A percentile compares a stretch with the other conserved stretches of the same genome.
Conservation (phyloP, 306 rosid species). For the Vachellia pachyceras region DNA sequence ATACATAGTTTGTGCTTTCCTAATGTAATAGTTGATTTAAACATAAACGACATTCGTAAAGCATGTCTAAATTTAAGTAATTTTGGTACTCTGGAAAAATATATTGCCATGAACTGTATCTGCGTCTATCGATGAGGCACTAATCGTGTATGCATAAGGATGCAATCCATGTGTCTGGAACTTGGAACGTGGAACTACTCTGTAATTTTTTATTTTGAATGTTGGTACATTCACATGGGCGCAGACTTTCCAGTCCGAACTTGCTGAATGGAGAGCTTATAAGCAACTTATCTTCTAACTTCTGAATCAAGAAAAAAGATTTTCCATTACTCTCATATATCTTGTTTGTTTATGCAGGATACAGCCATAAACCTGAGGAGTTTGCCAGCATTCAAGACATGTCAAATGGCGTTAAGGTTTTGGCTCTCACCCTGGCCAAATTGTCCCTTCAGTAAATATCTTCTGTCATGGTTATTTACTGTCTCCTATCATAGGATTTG, state of each 20-base stretch:
- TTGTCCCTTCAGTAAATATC: conserved; percentile 67
- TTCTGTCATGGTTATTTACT: conserved; percentile 32
- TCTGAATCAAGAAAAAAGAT: background rate
- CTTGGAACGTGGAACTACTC: background rate
- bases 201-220: background rate
- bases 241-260: conserved; percentile 11
- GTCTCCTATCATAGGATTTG: conserved; percentile 27
- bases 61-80: background rate
- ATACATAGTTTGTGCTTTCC: conserved; percentile 6
- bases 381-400: conserved; percentile 69
- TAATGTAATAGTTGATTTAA: conserved; percentile 12
- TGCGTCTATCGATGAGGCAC: background rate
- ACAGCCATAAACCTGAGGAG: conserved; percentile 98
- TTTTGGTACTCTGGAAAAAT: background rate
- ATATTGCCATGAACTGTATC: background rate
- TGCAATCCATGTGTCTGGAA: background rate
- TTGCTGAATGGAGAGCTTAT: background rate
- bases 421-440: conserved; percentile 84
- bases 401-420: conserved; percentile 83
- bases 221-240: conserved; percentile 8
- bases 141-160: background rate
- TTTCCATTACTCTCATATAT: conserved; percentile 4
- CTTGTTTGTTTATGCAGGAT: conserved; percentile 65
- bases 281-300: background rate
- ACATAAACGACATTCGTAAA: conserved; percentile 5